Evolutionary conservation across 2,329 filamentous ascomycete genomes (phyloP), one percentile per base, ranked within the genome.

Genomic region (Clathrospora elynae): DNA sequence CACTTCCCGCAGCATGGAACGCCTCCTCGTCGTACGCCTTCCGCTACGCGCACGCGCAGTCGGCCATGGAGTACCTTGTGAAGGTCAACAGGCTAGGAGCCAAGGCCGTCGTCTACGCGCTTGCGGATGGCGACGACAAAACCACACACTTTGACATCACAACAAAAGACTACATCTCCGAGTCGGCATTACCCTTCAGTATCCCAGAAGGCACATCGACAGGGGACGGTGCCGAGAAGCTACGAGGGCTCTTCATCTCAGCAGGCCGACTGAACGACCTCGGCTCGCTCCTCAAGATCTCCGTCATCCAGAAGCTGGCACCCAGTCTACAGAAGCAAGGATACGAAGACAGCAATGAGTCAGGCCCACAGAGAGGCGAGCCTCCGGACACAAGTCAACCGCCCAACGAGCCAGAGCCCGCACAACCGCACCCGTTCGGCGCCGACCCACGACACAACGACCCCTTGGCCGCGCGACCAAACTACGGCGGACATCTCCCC

Each of bases 21-120:
- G 75, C 83, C 44, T 82, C 82, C 49, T 83, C 84, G 10, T 75
- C 77, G 32, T 86, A 89, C 66, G 82, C 86, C 42, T 96, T 97
- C 71, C 83, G 90, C 51, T 97, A 97, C 73, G 83, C 84, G 3
- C 91, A 96, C 70, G 77, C 82, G 16, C 88, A 95, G 66, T 95
- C 90, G 0, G 85, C 90, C 11, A 88, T 91, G 81, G 82, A 86
- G 46, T 96, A 87, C 64, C 77, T 96, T 18, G 69, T 96, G 55
- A 92, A 90, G 66, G 73, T 95, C 50, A 90, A 86, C 67, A 82
- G 90, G 38, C 79, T 96, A 59, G 90, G 91, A 29, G 79, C 79
- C 58, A 95, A 92, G 64, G 86, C 87, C n/a, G 85, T 96, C 49
- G 78, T 96, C 25, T 83, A 90, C 59, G 91, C 86, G 3, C 77